phyloP scores from a whole-genome alignment of 1,284 basidiomycete species.

The Caloboletus firmus region DNA sequence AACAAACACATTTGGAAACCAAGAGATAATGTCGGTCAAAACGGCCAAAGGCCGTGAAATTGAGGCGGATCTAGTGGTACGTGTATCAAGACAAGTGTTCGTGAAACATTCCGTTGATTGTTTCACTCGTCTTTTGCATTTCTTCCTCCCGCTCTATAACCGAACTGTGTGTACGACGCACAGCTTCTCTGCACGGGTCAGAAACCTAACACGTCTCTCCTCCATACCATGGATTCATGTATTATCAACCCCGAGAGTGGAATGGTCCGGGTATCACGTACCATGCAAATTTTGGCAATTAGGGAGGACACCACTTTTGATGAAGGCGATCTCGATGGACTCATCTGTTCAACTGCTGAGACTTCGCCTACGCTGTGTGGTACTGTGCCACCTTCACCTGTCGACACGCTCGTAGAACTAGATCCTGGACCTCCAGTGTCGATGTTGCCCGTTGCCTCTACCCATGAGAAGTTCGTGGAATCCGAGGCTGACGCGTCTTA shows the following conservation, averaged over 20 bases:
- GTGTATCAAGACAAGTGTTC: not conserved
- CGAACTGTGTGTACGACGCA: not conserved
- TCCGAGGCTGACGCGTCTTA: slow-evolving; percentile 28
- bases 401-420: slow-evolving; percentile 7
- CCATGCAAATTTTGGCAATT: slow-evolving; percentile 52
- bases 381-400: slow-evolving; percentile 8
- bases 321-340: not conserved
- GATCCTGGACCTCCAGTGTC: not conserved
- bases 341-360: not conserved
- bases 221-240: slow-evolving; percentile 50
- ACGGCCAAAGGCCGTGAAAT: slow-evolving; percentile 61
- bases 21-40: slow-evolving; percentile 40
- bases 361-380: slow-evolving; percentile 13
- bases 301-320: not conserved
- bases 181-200: slow-evolving; percentile 79
- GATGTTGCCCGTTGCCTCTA: not conserved
- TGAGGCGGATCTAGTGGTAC: slow-evolving; percentile 62
- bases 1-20: not conserved
- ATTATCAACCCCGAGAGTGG: slow-evolving; percentile 50
- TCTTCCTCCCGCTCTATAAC: not conserved
- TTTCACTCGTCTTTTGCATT: not conserved
- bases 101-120: not conserved
- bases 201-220: slow-evolving; percentile 63
- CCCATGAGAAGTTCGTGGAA: not conserved
- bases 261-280: slow-evolving; percentile 56